Percentiles rank a stretch among this genome's conserved stretches.
These are phyloP conservation scores for Aspergillus ochraceus DNA, from an alignment of 2,329 filamentous ascomycete genomes.

Conservation along the genomic window DNA sequence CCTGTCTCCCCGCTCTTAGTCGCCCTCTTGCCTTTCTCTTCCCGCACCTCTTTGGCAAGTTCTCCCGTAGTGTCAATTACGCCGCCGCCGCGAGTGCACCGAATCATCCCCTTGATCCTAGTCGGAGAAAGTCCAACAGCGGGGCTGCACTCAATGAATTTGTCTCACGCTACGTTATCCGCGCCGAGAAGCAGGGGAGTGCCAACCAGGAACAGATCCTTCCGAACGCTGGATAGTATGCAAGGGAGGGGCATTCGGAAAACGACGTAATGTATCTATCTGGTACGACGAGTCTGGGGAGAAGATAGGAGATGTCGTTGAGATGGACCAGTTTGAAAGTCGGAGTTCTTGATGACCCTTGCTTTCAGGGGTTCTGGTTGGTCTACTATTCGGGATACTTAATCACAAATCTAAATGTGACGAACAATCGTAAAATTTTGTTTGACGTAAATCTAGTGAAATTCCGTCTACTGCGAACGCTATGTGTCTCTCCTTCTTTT, in stretches of 20 bases:
- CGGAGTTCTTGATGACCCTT: background rate
- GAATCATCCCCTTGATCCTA: background rate
- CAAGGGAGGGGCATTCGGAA: background rate
- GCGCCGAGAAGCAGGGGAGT: background rate
- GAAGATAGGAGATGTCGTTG: background rate
- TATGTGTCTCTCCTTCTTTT: background rate
- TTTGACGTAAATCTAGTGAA: background rate
- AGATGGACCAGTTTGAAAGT: background rate
- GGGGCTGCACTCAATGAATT: slow-evolving; percentile 2
- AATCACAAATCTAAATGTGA: background rate
- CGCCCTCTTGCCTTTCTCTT: slow-evolving; percentile 20
- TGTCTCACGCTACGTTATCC: background rate
- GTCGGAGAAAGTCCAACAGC: background rate
- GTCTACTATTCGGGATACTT: background rate
- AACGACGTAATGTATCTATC: background rate
- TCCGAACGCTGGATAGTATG: background rate
- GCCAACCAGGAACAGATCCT: background rate
- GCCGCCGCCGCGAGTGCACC: background rate
- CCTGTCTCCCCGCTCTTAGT: slow-evolving; percentile 37
- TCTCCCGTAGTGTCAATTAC: background rate
- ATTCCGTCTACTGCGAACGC: background rate
- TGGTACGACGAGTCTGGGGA: background rate
- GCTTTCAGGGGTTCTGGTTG: background rate
- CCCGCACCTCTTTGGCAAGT: slow-evolving; percentile 6
- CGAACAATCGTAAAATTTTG: background rate